phyloP scores from a whole-genome alignment of 805 yeast species.

The Nematodospora valgi region DNA sequence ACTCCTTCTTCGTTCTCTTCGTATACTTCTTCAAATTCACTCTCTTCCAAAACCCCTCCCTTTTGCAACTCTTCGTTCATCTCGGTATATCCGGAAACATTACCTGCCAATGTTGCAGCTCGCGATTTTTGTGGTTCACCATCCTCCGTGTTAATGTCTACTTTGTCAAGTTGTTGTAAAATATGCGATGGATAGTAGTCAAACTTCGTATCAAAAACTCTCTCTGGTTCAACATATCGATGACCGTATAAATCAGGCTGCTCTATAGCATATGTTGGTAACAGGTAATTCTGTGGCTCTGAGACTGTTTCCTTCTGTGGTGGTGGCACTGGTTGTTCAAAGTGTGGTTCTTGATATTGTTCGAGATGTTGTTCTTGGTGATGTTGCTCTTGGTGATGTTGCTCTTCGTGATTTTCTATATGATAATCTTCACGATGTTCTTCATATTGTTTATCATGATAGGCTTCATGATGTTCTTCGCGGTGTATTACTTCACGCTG shows the following conservation, averaged over 20 bases:
- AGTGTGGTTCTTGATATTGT: background rate
- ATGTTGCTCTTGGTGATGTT: conserved; percentile 3
- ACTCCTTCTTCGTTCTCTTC: conserved; percentile 9
- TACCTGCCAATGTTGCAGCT: background rate
- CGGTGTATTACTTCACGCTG: conserved; percentile 2
- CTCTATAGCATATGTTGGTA: conserved; percentile 1
- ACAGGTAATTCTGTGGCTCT: background rate
- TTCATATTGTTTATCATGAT: background rate
- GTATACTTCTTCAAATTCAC: conserved; percentile 12
- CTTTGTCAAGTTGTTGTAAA: conserved; percentile 11
- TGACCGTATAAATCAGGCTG: conserved; percentile 11
- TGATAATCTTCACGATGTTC: conserved; percentile 4
- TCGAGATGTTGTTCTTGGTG: conserved; percentile 1
- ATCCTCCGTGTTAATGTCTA: conserved; percentile 4
- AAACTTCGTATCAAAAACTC: conserved; percentile 24
- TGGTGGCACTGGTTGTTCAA: conserved; percentile 1
- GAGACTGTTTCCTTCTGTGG: background rate
- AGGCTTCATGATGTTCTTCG: background rate
- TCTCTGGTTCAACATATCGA: conserved; percentile 21
- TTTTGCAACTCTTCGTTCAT: conserved; percentile 12
- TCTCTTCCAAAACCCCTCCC: conserved; percentile 13
- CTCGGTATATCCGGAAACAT: conserved; percentile 6
- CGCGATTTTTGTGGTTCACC: background rate
- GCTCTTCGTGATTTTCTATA: background rate
- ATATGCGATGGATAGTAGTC: conserved; percentile 31